Conservation (phyloP, 208 protist genomes). For the Porcisia hertigi region DNA sequence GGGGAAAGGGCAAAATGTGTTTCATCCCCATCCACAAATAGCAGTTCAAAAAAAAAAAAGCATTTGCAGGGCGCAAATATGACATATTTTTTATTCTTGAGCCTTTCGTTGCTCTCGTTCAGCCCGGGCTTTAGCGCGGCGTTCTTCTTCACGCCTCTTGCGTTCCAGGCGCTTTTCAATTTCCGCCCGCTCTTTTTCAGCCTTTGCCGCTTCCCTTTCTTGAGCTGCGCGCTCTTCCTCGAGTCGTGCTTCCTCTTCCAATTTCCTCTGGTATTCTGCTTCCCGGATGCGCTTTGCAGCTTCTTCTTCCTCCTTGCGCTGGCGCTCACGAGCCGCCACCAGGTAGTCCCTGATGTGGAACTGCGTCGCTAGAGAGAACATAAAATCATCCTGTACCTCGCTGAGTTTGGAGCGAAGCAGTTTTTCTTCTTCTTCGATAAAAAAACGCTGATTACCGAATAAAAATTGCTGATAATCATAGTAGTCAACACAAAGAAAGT, state of each 20-base stretch:
- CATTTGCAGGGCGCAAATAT: not conserved
- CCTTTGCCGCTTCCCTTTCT: constrained; percentile 27
- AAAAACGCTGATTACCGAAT: constrained; percentile 37
- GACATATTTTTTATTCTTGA: not conserved
- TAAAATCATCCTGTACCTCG: constrained; percentile 27
- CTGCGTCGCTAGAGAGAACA: constrained; percentile 16
- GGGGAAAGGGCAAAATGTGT: constrained; percentile 3
- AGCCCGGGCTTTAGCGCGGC: constrained; percentile 28
- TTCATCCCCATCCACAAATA: not conserved
- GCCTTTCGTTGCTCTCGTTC: constrained; percentile 33
- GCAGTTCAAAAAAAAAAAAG: constrained; percentile 8
- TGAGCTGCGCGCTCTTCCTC: constrained; percentile 31
- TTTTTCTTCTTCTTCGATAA: constrained; percentile 41
- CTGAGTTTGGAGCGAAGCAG: constrained; percentile 38
- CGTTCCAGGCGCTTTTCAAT: constrained; percentile 58
- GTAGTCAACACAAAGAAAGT: constrained; percentile 71
- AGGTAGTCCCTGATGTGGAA: constrained; percentile 16
- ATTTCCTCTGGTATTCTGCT: constrained; percentile 36
- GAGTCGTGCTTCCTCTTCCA: constrained; percentile 35
- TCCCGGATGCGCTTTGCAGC: constrained; percentile 4
- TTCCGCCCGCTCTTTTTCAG: constrained; percentile 48
- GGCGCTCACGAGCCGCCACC: constrained; percentile 5
- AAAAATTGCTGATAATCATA: constrained; percentile 51
- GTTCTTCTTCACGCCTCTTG: constrained; percentile 60
- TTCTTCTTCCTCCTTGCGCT: constrained; percentile 5